Base-by-base conservation (phyloP, 148 eudicot genomes). In the Salicornia ramosissima region DNA sequence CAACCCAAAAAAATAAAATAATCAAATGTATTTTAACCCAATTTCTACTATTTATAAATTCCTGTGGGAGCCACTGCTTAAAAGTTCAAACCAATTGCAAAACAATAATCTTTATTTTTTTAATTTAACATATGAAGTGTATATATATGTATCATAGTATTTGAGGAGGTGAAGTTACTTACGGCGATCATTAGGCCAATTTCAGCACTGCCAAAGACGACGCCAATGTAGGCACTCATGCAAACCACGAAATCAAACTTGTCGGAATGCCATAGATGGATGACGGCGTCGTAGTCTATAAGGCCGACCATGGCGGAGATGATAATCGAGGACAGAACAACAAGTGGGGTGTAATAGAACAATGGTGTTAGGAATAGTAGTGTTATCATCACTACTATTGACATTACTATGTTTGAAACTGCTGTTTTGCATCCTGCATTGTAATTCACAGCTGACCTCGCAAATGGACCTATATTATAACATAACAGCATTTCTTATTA, bases 361-460 rank as follows among this genome's bases (percentile, higher is more conserved):
- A 90, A 58, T 0, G 97, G 96, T 2, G 96, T 90, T 1, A 94
- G 77, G 68, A 88, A 83, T 24, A 90, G 56, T 14, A 94, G 67
- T 10, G 95, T 87, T 51, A 94, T 45, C 97, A 94, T 87, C 19
- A 94, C 99, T 4, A 91, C 86, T 3, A 88, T 21, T 6, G 99
- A 88, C 99, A 90, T 90, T 2, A 94, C 88, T 29, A 94, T 81
- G 86, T 94, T 94, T 10, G 99, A 94, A 11, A 80, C 89, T 43
- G 96, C 97, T 7, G 93, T 94, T 72, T 90, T 90, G 80, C 99
- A 90, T 33, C 99, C 99, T 8, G 99, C 89, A 56, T 89, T 90
- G 84, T 86, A 94, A 82, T 94, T 94, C 69, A 94, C 99, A 3
- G 99, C 99, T 4, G 99, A 86, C 36, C 99, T 62, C 16, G 97